Evolutionary conservation across 108 stramenopile genomes (phyloP).

Genomic region (Schizochytrium sp.): DNA sequence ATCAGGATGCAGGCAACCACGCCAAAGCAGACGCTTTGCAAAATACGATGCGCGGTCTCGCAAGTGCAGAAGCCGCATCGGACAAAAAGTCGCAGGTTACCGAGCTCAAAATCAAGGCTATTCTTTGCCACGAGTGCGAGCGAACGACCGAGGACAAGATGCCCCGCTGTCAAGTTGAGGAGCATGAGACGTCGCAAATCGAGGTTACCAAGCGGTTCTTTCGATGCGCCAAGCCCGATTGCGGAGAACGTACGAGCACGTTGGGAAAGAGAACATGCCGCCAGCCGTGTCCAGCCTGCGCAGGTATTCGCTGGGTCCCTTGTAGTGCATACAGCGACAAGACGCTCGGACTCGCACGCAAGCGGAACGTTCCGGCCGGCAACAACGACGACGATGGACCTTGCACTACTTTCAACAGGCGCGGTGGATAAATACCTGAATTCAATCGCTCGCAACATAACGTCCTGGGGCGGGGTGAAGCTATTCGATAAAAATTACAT

Average conservation of each 20-base stretch:
- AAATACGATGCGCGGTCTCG: not conserved
- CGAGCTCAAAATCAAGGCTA: not conserved
- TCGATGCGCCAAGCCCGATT: not conserved
- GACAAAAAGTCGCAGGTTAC: not conserved
- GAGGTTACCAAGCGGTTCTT: not conserved
- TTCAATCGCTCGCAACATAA: too few species aligned
- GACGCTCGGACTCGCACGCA: not conserved
- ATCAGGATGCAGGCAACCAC: not conserved
- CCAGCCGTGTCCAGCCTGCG: not conserved
- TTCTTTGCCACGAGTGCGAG: not conserved
- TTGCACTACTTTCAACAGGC: not conserved
- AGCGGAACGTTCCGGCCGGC: not conserved
- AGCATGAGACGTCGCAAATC: not conserved
- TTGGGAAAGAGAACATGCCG: not conserved
- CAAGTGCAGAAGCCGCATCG: not conserved
- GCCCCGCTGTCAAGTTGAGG: not conserved
- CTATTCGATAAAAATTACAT: too few species aligned
- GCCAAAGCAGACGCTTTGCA: not conserved
- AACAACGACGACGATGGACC: not conserved
- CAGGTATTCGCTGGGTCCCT: not conserved
- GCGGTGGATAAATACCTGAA: not conserved
- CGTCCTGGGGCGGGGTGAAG: too few species aligned
- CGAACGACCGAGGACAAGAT: not conserved
- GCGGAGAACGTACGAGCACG: not conserved
- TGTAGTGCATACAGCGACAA: constrained; percentile 6